These are phyloP conservation scores for Didymellaceae sp. DNA, from an alignment of 2,329 filamentous ascomycete species.

Conservation along the genomic window DNA sequence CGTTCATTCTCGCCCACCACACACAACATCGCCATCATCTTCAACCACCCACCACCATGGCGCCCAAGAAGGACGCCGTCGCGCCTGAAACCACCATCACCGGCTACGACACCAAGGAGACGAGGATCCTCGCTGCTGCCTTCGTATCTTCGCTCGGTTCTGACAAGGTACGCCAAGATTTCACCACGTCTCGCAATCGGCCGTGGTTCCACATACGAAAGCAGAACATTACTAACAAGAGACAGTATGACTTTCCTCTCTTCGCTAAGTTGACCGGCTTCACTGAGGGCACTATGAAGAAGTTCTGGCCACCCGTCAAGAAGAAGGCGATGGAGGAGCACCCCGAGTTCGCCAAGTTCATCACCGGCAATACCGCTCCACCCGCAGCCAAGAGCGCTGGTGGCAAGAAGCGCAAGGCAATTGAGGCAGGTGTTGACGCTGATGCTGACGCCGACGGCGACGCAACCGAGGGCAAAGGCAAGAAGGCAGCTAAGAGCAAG, in stretches of 20 bases:
- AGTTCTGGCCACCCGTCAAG: constrained; percentile 44
- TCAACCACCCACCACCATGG: constrained; percentile 20
- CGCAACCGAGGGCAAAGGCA: constrained; percentile 5
- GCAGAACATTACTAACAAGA: not conserved
- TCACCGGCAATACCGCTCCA: constrained; percentile 3
- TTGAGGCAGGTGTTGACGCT: constrained; percentile 15
- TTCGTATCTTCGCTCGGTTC: constrained; percentile 33
- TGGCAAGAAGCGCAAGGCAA: constrained; percentile 35
- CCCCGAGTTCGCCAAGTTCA: constrained; percentile 30
- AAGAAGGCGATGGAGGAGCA: constrained; percentile 36
- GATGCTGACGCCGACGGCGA: constrained; percentile 13
- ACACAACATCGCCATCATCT: not conserved
- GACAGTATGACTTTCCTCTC: constrained; percentile 38
- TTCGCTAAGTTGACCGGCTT: constrained; percentile 39
- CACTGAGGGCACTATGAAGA: constrained; percentile 41
- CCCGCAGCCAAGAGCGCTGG: constrained; percentile 5
- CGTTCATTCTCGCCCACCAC: not conserved
- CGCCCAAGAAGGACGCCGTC: constrained; percentile 29
- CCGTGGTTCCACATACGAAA: not conserved
- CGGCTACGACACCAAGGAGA: constrained; percentile 34
- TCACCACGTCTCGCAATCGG: not conserved
- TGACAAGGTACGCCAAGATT: constrained; percentile 34
- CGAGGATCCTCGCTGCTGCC: constrained; percentile 40
- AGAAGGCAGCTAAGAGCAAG: constrained; percentile 24
- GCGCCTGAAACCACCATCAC: constrained; percentile 12